Percentiles rank a stretch among this genome's conserved stretches.
These are phyloP conservation scores for Kwoniella dendrophila DNA, from an alignment of 768 basidiomycete species.

Conservation along the genomic window DNA sequence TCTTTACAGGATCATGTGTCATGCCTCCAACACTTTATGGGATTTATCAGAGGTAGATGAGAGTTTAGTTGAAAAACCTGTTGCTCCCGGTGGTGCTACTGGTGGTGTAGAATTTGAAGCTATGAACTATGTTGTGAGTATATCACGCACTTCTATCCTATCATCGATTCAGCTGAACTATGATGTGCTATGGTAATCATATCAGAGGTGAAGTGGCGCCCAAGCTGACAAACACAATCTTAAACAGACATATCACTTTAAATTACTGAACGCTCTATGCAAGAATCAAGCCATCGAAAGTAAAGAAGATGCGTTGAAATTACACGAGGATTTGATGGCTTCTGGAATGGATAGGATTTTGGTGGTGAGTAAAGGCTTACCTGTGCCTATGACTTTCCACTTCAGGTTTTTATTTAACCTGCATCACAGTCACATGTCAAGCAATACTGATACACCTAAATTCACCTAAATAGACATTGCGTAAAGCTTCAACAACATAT, in stretches of 20 bases:
- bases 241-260: slow-evolving; percentile 92
- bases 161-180: background rate
- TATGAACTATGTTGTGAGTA: slow-evolving; percentile 85
- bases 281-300: slow-evolving; percentile 68
- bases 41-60: slow-evolving; percentile 79
- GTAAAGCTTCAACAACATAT: slow-evolving; percentile 91
- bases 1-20: slow-evolving; percentile 65
- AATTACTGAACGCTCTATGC: slow-evolving; percentile 78
- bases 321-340: slow-evolving; percentile 84
- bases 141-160: no score
- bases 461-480: slow-evolving; percentile 70
- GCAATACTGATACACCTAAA: background rate
- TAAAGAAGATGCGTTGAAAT: slow-evolving; percentile 65
- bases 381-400: no score
- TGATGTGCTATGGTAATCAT: background rate
- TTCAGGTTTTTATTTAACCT: no score
- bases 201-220: no score
- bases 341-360: slow-evolving; percentile 91
- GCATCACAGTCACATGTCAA: no score
- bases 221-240: background rate
- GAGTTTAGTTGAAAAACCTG: slow-evolving; percentile 71
- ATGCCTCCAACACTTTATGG: slow-evolving; percentile 92
- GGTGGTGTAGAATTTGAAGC: slow-evolving; percentile 98
- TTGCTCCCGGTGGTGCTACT: slow-evolving; percentile 94
- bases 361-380: slow-evolving; percentile 72